phyloP scores from a whole-genome alignment of 2,329 filamentous ascomycete species.

The Aspergillus aculeatus region DNA sequence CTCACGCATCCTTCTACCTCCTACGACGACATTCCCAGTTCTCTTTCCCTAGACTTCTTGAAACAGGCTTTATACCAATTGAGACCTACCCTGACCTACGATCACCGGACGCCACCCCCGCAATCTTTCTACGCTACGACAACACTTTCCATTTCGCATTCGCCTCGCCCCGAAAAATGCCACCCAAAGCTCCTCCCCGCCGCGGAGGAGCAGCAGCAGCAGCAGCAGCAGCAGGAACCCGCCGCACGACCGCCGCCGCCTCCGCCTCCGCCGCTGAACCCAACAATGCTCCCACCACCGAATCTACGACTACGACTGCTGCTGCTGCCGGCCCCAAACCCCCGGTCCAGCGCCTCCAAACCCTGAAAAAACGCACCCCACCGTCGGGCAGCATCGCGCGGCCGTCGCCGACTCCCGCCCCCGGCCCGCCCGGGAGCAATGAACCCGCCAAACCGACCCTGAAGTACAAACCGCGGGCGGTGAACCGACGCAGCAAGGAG shows the following conservation, averaged over 20 bases:
- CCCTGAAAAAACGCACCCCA: constrained; percentile 38
- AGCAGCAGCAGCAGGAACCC: constrained; percentile 19
- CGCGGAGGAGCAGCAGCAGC: constrained; percentile 19
- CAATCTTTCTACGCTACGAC: too few species aligned
- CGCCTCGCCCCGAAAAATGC: constrained; percentile 23
- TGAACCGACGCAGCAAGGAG: constrained; percentile 45
- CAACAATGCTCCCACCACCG: constrained; percentile 10
- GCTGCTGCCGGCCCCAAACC: constrained; percentile 23
- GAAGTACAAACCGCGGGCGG: constrained; percentile 45
- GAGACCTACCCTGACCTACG: too few species aligned
- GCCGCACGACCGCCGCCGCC: constrained; percentile 16
- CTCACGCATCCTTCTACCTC: not conserved
- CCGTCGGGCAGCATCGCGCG: constrained; percentile 37
- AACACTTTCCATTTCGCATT: not conserved
- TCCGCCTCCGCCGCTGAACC: constrained; percentile 17
- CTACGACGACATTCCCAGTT: not conserved
- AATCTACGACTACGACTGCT: constrained; percentile 3
- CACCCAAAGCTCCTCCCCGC: constrained; percentile 34
- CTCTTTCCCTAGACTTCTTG: not conserved
- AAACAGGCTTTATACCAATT: not conserved
- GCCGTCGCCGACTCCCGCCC: constrained; percentile 8
- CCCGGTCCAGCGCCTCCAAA: constrained; percentile 44
- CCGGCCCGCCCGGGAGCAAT: constrained; percentile 15
- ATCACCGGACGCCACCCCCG: too few species aligned
- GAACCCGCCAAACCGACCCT: constrained; percentile 38